Conservation (phyloP, 2,329 filamentous ascomycete species). For the Microdochium trichocladiopsis region DNA sequence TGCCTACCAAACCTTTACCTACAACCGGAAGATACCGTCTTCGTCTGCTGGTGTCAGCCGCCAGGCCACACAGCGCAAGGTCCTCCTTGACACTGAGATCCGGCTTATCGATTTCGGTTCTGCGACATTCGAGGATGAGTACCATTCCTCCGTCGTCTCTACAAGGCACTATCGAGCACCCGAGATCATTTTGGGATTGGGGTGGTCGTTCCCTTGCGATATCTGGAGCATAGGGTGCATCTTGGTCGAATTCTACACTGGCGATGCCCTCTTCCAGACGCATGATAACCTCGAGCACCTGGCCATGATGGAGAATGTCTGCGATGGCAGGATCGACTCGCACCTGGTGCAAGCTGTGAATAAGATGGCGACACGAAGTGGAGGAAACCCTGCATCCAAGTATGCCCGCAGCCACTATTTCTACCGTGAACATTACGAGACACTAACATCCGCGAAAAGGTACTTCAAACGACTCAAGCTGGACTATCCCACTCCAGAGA, state of each 20-base stretch:
- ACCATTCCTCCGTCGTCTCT: conserved; percentile 65
- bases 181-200: conserved; percentile 63
- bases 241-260: conserved; percentile 65
- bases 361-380: conserved; percentile 47
- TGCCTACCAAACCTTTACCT: conserved; percentile 63
- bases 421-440: conserved; percentile 18
- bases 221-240: conserved; percentile 72
- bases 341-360: conserved; percentile 51
- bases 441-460: conserved; percentile 24
- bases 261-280: conserved; percentile 65
- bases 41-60: conserved; percentile 54
- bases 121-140: conserved; percentile 66
- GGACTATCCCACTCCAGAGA: conserved; percentile 58
- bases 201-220: conserved; percentile 66
- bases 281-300: conserved; percentile 67
- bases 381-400: conserved; percentile 58
- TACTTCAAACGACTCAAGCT: conserved; percentile 61
- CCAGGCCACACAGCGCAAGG: conserved; percentile 55
- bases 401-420: conserved; percentile 22
- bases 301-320: conserved; percentile 70
- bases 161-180: conserved; percentile 64
- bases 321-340: conserved; percentile 50
- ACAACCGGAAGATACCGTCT: conserved; percentile 62
- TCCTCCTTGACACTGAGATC: conserved; percentile 63
- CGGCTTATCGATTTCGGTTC: conserved; percentile 66